These are phyloP conservation scores for Myrmaecium sp. DNA, from an alignment of 2,329 filamentous ascomycete genomes.

Conservation along the genomic window DNA sequence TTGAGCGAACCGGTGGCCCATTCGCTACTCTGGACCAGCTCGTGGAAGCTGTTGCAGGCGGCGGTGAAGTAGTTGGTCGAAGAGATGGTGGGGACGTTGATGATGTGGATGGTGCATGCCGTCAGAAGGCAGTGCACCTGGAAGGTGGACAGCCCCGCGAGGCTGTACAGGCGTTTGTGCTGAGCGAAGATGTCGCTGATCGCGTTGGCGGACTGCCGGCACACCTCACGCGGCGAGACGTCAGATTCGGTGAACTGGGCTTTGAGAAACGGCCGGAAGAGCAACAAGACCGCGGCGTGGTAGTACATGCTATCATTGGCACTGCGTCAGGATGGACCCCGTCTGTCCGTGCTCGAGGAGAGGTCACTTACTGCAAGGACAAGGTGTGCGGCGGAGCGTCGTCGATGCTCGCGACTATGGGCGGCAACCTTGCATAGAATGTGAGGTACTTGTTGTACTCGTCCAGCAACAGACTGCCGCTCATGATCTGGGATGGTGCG, in stretches of 20 bases:
- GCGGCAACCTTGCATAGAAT: constrained; percentile 6
- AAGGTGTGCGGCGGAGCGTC: constrained; percentile 7
- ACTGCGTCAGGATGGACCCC: background rate
- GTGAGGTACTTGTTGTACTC: constrained; percentile 7
- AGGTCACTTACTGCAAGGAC: constrained; percentile 7
- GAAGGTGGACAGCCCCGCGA: constrained; percentile 8
- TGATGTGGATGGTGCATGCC: constrained; percentile 9
- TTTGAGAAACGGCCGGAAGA: constrained; percentile 9
- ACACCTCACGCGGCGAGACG: constrained; percentile 7
- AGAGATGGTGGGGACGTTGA: constrained; percentile 8
- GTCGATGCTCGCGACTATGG: constrained; percentile 4
- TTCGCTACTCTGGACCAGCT: constrained; percentile 6
- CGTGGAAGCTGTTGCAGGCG: constrained; percentile 10
- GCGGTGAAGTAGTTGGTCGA: constrained; percentile 29
- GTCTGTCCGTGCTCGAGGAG: background rate
- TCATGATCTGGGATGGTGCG: constrained; percentile 6
- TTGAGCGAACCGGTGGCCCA: constrained; percentile 7
- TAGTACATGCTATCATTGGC: constrained; percentile 7
- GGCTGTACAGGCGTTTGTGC: constrained; percentile 6
- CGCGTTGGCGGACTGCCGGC: constrained; percentile 7
- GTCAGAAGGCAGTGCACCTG: constrained; percentile 9
- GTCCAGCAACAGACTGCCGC: constrained; percentile 6
- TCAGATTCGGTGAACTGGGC: constrained; percentile 7
- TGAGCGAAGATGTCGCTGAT: constrained; percentile 8
- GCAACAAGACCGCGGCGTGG: constrained; percentile 8